Conservation (phyloP, 192 early-diverging fungal genomes). For the Coemansia sp. region DNA sequence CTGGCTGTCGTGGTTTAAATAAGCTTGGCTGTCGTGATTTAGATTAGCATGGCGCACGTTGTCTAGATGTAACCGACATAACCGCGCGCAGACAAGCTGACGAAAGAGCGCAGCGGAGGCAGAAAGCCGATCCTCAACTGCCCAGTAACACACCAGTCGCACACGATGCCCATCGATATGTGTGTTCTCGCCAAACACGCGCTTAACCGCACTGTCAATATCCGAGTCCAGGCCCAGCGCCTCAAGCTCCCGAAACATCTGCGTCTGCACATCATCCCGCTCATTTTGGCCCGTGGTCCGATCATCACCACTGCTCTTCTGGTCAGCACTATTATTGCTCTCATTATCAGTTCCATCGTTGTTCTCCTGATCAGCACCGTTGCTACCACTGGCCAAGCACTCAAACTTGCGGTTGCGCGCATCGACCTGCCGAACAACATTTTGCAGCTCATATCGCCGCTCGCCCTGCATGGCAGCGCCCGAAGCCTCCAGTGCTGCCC, state of each 20-base stretch:
- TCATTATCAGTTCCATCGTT: no score
- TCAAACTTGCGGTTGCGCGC: conserved; percentile 26
- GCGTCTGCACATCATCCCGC: background rate
- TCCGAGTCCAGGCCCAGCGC: background rate
- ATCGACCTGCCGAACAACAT: conserved; percentile 19
- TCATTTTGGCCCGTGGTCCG: background rate
- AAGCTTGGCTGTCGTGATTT: no score
- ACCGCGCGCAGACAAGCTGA: conserved; percentile 14
- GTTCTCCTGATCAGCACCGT: background rate
- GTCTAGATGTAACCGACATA: conserved; percentile 11
- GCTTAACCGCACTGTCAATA: background rate
- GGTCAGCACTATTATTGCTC: no score
- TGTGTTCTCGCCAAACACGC: background rate
- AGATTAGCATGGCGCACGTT: background rate
- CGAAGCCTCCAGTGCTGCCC: conserved; percentile 12
- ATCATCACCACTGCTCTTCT: no score
- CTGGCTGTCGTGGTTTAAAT: no score
- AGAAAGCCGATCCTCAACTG: conserved; percentile 16
- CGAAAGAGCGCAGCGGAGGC: conserved; percentile 15
- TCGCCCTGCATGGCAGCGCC: background rate
- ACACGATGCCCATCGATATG: conserved; percentile 1
- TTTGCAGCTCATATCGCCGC: background rate
- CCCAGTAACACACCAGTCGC: conserved; percentile 43
- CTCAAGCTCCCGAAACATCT: background rate
- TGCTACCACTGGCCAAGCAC: background rate